A percentile compares a stretch with the other conserved stretches of the same genome.
phyloP scores from a whole-genome alignment of 495 filamentous ascomycete species.

The Lineolata rhizophorae region DNA sequence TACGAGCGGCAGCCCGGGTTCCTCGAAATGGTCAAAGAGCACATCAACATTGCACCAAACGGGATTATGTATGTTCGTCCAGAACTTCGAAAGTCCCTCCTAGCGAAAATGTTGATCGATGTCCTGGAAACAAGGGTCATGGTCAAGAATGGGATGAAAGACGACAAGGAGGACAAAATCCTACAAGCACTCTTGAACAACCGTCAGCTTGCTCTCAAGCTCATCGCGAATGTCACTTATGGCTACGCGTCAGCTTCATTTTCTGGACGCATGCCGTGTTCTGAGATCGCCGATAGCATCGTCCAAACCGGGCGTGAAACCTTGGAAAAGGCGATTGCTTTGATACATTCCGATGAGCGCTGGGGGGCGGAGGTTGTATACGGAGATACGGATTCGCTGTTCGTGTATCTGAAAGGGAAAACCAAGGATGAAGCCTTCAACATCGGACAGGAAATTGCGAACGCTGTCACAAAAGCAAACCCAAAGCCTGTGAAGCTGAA shows the following conservation, averaged over 20 bases:
- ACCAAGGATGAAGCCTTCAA: constrained; percentile 74
- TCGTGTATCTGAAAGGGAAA: constrained; percentile 72
- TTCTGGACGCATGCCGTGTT: constrained; percentile 91
- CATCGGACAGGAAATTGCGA: constrained; percentile 84
- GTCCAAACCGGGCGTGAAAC: constrained; percentile 91
- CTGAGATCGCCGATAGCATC: constrained; percentile 95
- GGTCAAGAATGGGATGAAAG: constrained; percentile 95
- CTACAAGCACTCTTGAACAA: constrained; percentile 83
- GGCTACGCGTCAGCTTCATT: constrained; percentile 93
- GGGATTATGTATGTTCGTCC: constrained; percentile 88
- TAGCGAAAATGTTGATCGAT: constrained; percentile 92
- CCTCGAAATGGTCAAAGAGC: constrained; percentile 55
- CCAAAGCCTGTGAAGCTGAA: constrained; percentile 87
- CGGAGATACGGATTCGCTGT: constrained; percentile 94
- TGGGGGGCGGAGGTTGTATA: constrained; percentile 97
- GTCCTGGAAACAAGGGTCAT: constrained; percentile 94
- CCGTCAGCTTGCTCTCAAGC: constrained; percentile 82
- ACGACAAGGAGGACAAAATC: constrained; percentile 71
- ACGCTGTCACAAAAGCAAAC: constrained; percentile 72
- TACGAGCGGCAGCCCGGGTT: constrained; percentile 55
- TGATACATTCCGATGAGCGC: constrained; percentile 66
- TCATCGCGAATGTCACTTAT: constrained; percentile 95
- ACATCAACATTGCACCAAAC: constrained; percentile 88
- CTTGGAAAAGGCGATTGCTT: constrained; percentile 75
- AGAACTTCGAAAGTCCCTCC: constrained; percentile 64